Base-by-base conservation (phyloP, 192 early-diverging fungal genomes). In the Polychytrium aggregatum region DNA sequence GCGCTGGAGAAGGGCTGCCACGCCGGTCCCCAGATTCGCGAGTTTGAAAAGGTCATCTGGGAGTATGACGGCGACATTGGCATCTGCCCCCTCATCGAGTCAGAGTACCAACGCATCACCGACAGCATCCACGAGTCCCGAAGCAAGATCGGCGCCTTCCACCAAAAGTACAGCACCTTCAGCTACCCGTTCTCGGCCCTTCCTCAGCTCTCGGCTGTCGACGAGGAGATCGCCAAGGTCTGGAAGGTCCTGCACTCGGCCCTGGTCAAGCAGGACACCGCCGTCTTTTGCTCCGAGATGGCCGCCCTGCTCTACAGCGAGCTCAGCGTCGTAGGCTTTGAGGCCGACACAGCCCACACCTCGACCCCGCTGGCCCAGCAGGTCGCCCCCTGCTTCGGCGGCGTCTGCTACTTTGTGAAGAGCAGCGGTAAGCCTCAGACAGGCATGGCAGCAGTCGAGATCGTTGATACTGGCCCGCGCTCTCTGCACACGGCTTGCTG, bases 281-380 rank as follows among this genome's bases (percentile, higher is more conserved):
- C n/a, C 16, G 53, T 64, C 27, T 64, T 64, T 62, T 64, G 63
- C 37, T 45, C 39, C 18, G 56, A 64, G 38, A 38, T 64, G 10
- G 57, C 60, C 4, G 58, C 59, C 13, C 37, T 44, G 13, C 28
- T 64, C 4, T 64, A 51, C 21, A 7, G 39, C 17, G 22, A 6
- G 9, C 13, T 62, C 44, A 52, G 43, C 14, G 7, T 64, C 13
- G 21, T 33, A n/a, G 53, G 52, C 10, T 64, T 64, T 56, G 21
- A 18, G 10, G 41, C 20, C 14, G 21, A 41, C 5, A 27, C 28
- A 18, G 46, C 56, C 13, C 37, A 37, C 17, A 16, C 33, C 1
- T 51, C 50, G 18, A 51, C 56, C 8, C 56, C 56, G 6, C 24
- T 57, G 37, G 48, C 52, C 29, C n/a, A 43, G 22, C 48, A 57